Evolutionary conservation across 2,329 filamentous ascomycete genomes (phyloP), one percentile per base, ranked within the genome.

Genomic region (Neonectria hederae): DNA sequence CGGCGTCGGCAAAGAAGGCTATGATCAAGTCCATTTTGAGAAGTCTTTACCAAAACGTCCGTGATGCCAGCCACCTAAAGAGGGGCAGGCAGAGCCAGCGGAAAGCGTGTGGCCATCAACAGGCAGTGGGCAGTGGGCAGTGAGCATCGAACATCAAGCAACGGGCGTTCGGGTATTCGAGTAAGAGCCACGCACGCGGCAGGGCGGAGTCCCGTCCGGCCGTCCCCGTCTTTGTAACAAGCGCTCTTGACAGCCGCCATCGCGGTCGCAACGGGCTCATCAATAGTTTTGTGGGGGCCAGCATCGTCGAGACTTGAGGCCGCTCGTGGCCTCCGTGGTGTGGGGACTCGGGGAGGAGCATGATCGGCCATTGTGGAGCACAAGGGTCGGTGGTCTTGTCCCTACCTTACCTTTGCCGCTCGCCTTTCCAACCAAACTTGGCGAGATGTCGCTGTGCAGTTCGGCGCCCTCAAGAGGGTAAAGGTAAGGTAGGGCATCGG

Each of bases 231-330:
- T 32, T 32, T 42, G 13, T 35, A 53, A 32, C 40, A 48, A 17
- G 48, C 42, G 54, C 26, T 63, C 61, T 59, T 66, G 55, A 59
- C 61, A 58, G 51, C 63, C 65, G 65, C 60, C 59, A 63, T 55
- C 53, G 42, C 21, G 56, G 38, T 60, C 52, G 46, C 45, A 65
- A 59, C 49, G 54, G 54, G 54, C 61, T 63, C 63, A 54, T 63
- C 63, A 52, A 62, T 22, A 38, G 52, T 35, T 59, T 22, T 63
- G 45, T 62, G 59, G 63, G 45, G 57, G 42, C 57, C 13, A 13
- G 40, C 28, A 43, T 57, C 51, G 45, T 64, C 53, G 46, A 65
- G 59, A 59, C 58, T 57, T 32, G 19, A 67, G 54, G 58, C 70
- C 43, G 65, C 53, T 42, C 65, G 24, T 69, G 45, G 59, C 56